A percentile compares a stretch with the other conserved stretches of the same genome.
Evolutionary conservation across 345 rosid genomes (phyloP).

Genomic region (Gossypium rotundifolium): DNA sequence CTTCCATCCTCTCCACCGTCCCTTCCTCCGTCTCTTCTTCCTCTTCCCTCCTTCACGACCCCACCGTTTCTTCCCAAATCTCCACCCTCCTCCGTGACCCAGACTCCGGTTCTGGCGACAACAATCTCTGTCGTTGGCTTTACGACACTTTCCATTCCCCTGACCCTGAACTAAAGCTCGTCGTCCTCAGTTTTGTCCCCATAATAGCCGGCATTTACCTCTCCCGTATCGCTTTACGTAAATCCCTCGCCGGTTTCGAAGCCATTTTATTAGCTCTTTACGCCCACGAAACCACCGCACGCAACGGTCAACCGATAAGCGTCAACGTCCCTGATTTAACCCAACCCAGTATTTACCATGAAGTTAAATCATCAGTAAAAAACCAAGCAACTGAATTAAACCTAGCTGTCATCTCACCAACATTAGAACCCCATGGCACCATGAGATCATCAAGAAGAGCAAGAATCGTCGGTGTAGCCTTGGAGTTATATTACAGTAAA

Average conservation of each 20-base stretch:
- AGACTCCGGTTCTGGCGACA: slow-evolving; percentile 68
- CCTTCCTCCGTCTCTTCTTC: slow-evolving; percentile 39
- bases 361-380: slow-evolving; percentile 30
- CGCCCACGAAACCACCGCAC: slow-evolving; percentile 61
- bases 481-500: slow-evolving; percentile 63
- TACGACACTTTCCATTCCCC: slow-evolving; percentile 77
- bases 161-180: slow-evolving; percentile 56
- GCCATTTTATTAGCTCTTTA: slow-evolving; percentile 72
- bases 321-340: slow-evolving; percentile 69
- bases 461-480: slow-evolving; percentile 64
- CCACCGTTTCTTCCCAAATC: slow-evolving; percentile 47
- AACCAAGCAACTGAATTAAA: slow-evolving; percentile 49
- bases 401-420: slow-evolving; percentile 63
- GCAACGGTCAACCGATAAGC: slow-evolving; percentile 53
- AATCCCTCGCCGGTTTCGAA: slow-evolving; percentile 77
- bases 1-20: slow-evolving; percentile 37
- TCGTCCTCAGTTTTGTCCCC: slow-evolving; percentile 70
- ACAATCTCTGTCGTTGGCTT: slow-evolving; percentile 86
- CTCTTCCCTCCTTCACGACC: slow-evolving; percentile 48
- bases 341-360: slow-evolving; percentile 72
- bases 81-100: slow-evolving; percentile 64
- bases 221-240: slow-evolving; percentile 55
- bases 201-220: slow-evolving; percentile 67
- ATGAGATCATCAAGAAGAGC: slow-evolving; percentile 68
- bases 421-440: slow-evolving; percentile 71